Conservation (phyloP, 192 early-diverging fungal species). For the Kickxella alabastrina region DNA sequence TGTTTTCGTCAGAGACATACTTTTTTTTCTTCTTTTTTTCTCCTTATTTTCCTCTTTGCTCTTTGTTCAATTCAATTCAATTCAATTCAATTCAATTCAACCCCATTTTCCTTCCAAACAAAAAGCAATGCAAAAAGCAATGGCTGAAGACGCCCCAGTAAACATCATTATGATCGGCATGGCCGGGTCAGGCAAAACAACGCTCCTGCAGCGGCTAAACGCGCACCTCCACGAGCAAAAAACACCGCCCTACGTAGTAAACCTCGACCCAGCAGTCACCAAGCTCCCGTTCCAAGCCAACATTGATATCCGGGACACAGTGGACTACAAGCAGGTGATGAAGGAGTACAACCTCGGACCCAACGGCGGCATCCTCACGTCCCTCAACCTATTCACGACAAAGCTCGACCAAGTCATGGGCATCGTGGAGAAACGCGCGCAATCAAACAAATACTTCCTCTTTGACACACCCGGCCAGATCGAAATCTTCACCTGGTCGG, state of each 20-base stretch:
- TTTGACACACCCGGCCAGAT: conserved; percentile 98
- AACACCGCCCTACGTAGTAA: conserved; percentile 83
- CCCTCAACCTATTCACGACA: conserved; percentile 94
- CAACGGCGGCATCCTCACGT: conserved; percentile 95
- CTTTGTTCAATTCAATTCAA: neutral
- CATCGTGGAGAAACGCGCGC: conserved; percentile 76
- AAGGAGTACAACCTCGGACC: conserved; percentile 95
- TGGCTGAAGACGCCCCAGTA: conserved; percentile 14
- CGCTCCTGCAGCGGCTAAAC: conserved; percentile 94
- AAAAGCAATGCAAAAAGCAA: neutral
- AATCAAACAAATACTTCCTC: conserved; percentile 60
- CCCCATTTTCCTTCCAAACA: neutral
- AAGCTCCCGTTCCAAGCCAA: conserved; percentile 89
- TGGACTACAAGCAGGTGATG: conserved; percentile 99
- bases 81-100: too few species aligned
- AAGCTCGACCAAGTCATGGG: conserved; percentile 97
- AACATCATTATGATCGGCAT: conserved; percentile 87
- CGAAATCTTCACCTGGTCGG: conserved; percentile 99
- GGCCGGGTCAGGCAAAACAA: conserved; percentile 95
- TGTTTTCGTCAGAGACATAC: too few species aligned
- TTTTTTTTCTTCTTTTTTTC: neutral
- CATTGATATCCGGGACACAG: conserved; percentile 95
- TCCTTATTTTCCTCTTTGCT: neutral
- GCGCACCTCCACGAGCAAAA: conserved; percentile 75
- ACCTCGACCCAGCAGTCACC: conserved; percentile 90